Conservation (phyloP, 345 rosid species). For the Dimocarpus longan region DNA sequence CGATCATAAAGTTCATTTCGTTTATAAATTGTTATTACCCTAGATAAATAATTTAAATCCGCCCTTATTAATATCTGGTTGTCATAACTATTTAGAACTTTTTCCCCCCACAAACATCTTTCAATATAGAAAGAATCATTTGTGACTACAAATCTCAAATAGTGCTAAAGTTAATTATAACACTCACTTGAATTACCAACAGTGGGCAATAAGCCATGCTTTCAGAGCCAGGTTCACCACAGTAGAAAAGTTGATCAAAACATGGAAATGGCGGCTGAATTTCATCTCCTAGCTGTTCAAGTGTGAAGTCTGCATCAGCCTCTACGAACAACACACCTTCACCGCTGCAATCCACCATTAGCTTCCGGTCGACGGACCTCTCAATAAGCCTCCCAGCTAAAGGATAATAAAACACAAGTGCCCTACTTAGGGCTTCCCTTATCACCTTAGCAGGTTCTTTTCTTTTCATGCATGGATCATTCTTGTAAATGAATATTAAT, state of each 20-base stretch:
- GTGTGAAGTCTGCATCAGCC: slow-evolving; percentile 20
- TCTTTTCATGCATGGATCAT: neutral
- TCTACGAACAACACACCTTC: slow-evolving; percentile 18
- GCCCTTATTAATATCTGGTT: too few relatives aligned
- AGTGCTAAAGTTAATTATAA: too few relatives aligned
- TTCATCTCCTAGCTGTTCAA: slow-evolving; percentile 5
- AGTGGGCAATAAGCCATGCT: slow-evolving; percentile 8
- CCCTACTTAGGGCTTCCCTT: neutral
- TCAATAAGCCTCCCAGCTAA: slow-evolving; percentile 4
- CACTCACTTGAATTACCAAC: slow-evolving; percentile 8
- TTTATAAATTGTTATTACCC: too few relatives aligned
- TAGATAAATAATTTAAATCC: too few relatives aligned
- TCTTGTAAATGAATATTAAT: neutral
- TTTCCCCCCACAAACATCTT: neutral
- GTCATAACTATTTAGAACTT: too few relatives aligned
- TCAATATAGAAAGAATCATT: too few relatives aligned
- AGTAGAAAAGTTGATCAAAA: slow-evolving; percentile 7
- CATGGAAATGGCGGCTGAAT: slow-evolving; percentile 11
- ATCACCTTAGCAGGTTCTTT: slow-evolving; percentile 1
- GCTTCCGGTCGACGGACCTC: neutral
- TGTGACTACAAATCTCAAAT: too few relatives aligned
- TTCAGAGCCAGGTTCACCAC: neutral
- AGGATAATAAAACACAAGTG: slow-evolving; percentile 13
- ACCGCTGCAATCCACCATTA: slow-evolving; percentile 11
- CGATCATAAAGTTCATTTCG: too few relatives aligned